These are phyloP conservation scores for Volvariella surrecta DNA, from an alignment of 1,284 basidiomycete genomes.

Conservation along the genomic window DNA sequence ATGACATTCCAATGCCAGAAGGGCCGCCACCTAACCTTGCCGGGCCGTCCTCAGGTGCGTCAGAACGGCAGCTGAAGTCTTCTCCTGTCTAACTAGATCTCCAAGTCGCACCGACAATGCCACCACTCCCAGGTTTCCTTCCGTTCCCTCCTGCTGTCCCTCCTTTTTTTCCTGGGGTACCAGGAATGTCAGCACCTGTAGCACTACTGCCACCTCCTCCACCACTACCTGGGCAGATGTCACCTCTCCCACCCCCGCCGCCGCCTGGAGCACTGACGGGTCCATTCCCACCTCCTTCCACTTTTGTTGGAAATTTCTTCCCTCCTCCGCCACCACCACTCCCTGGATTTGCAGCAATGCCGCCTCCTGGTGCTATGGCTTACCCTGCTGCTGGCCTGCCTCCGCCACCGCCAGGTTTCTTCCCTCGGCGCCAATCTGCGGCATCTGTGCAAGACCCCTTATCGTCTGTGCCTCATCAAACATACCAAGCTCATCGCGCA, in stretches of 20 bases:
- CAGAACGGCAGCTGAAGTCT: background rate
- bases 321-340: constrained; percentile 21
- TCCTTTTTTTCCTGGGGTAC: constrained; percentile 9
- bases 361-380: constrained; percentile 18
- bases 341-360: constrained; percentile 11
- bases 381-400: constrained; percentile 16
- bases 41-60: constrained; percentile 8
- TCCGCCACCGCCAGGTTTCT: constrained; percentile 52
- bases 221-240: constrained; percentile 10
- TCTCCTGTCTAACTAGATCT: constrained; percentile 5
- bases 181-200: constrained; percentile 12
- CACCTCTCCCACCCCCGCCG: constrained; percentile 17
- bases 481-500: constrained; percentile 51
- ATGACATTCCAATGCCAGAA: constrained; percentile 83
- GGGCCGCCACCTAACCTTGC: constrained; percentile 57
- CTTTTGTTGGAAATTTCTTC: constrained; percentile 15
- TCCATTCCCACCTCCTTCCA: constrained; percentile 13
- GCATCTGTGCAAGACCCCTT: constrained; percentile 56
- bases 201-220: constrained; percentile 16
- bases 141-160: constrained; percentile 21
- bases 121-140: constrained; percentile 19
- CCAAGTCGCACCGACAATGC: background rate
- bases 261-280: constrained; percentile 20
- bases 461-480: constrained; percentile 54
- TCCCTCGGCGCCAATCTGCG: constrained; percentile 37